These are phyloP conservation scores for Holtermannia corniformis DNA, from an alignment of 768 basidiomycete genomes.

Conservation along the genomic window DNA sequence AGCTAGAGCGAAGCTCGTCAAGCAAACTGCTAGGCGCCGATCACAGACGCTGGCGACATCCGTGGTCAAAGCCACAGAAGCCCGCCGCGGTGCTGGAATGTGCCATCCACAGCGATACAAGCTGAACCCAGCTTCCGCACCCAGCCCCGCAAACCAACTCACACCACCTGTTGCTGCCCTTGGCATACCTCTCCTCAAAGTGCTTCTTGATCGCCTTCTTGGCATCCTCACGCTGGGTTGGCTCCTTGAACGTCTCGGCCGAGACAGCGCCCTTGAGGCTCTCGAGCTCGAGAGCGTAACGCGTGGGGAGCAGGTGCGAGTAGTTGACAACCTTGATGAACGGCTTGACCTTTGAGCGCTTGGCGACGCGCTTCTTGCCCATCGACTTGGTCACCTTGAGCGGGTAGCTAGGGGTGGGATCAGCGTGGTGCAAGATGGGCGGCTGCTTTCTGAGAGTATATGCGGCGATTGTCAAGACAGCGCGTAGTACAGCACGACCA, in stretches of 20 bases:
- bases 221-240: slow-evolving; percentile 82
- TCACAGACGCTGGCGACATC: no score
- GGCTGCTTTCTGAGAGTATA: neutral
- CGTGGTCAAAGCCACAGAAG: no score
- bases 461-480: no score
- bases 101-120: no score
- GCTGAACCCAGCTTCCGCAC: no score
- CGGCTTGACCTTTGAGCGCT: slow-evolving; percentile 95
- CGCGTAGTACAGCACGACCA: no score
- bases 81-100: no score
- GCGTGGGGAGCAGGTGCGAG: slow-evolving; percentile 97
- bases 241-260: slow-evolving; percentile 93
- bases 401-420: slow-evolving; percentile 55
- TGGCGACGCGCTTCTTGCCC: slow-evolving; percentile 88
- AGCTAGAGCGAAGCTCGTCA: no score
- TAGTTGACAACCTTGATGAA: slow-evolving; percentile 99
- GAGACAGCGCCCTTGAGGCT: slow-evolving; percentile 76
- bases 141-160: slow-evolving; percentile 18
- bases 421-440: neutral
- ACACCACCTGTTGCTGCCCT: slow-evolving; percentile 95
- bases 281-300: slow-evolving; percentile 95
- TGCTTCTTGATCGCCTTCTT: slow-evolving; percentile 96
- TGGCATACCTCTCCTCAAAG: slow-evolving; percentile 86
- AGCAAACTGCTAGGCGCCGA: no score
- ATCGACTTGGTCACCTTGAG: slow-evolving; percentile 94